Evolutionary conservation across 1,139 yeast genomes (phyloP).

Genomic region (Diutina neorugosa): DNA sequence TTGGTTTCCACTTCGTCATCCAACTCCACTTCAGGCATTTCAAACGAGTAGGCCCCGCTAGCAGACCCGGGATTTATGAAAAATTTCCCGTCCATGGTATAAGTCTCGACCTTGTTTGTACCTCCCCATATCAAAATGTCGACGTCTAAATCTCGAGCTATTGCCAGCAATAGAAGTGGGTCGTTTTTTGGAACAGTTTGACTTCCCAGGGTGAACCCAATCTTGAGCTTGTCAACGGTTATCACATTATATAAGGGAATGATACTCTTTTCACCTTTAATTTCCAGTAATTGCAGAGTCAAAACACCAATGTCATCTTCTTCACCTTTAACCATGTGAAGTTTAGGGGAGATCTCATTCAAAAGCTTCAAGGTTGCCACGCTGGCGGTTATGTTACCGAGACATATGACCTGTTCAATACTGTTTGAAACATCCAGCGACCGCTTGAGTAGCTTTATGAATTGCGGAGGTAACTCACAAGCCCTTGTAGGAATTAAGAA

Average conservation of each 20-base stretch:
- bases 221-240: conserved; percentile 55
- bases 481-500: conserved; percentile 83
- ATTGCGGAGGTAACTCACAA: conserved; percentile 44
- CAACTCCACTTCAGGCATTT: conserved; percentile 25
- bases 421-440: conserved; percentile 42
- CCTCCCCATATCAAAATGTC: conserved; percentile 97
- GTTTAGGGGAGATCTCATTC: conserved; percentile 55
- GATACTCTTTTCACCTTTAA: conserved; percentile 13
- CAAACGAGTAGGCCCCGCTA: conserved; percentile 71
- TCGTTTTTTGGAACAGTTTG: conserved; percentile 78
- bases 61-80: conserved; percentile 94
- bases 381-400: conserved; percentile 77
- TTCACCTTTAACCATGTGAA: conserved; percentile 75
- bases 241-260: conserved; percentile 60
- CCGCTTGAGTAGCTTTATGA: conserved; percentile 51
- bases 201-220: conserved; percentile 81
- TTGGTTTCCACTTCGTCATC: conserved; percentile 31
- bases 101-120: conserved; percentile 85
- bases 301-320: conserved; percentile 30
- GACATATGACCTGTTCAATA: conserved; percentile 71
- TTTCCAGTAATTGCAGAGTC: conserved; percentile 20
- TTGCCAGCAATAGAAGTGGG: conserved; percentile 67
- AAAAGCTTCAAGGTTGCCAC: conserved; percentile 52
- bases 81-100: conserved; percentile 83
- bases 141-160: conserved; percentile 86